Evolutionary conservation across 352 stramenopile species (phyloP).

Genomic region (Peronospora belbahrii): DNA sequence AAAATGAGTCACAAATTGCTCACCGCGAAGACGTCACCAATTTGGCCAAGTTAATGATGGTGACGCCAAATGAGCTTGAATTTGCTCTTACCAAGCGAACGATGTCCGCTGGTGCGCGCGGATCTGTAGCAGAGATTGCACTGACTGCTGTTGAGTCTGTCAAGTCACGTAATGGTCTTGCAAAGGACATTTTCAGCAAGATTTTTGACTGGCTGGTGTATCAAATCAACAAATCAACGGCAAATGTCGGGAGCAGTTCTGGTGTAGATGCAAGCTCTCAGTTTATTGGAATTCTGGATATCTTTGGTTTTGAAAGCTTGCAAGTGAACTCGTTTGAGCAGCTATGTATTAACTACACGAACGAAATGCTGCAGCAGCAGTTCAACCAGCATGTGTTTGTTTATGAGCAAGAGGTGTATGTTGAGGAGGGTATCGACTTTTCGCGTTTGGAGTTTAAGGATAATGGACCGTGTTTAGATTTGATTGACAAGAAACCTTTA

Average conservation of each 20-base stretch:
- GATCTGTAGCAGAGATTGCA: constrained; percentile 80
- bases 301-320: constrained; percentile 96
- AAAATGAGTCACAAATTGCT: constrained; percentile 69
- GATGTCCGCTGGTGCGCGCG: constrained; percentile 79
- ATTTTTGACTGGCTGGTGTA: constrained; percentile 95
- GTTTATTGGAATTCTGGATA: constrained; percentile 95
- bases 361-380: constrained; percentile 93
- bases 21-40: constrained; percentile 59
- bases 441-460: constrained; percentile 89
- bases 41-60: constrained; percentile 79
- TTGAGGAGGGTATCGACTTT: constrained; percentile 93
- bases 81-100: constrained; percentile 86
- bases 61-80: constrained; percentile 73
- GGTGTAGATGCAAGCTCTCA: constrained; percentile 30
- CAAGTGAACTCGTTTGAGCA: constrained; percentile 93
- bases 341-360: constrained; percentile 95
- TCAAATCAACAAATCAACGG: constrained; percentile 88
- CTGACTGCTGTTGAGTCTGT: constrained; percentile 72
- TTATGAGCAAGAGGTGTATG: constrained; percentile 96
- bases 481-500: constrained; percentile 89
- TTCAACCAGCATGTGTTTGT: constrained; percentile 97
- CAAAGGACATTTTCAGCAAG: constrained; percentile 94
- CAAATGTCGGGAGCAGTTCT: constrained; percentile 39
- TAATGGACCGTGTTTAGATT: constrained; percentile 88
- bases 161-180: constrained; percentile 91